Evolutionary conservation across 495 filamentous ascomycete genomes (phyloP), one percentile per base, ranked within the genome.

Genomic region (Trichoderma reesei): DNA sequence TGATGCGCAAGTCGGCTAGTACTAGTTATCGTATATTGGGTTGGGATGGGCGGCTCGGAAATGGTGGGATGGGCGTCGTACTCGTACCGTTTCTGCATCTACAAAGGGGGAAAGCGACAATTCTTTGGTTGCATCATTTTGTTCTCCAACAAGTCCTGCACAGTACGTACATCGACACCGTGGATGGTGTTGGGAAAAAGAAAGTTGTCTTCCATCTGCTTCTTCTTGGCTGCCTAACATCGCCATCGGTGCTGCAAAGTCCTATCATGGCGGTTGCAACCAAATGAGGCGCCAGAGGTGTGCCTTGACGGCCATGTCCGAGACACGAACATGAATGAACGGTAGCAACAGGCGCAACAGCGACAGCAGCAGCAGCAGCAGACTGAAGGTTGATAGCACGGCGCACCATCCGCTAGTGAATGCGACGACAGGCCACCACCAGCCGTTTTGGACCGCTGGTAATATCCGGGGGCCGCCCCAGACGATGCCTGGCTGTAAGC

Each of bases 401-500:
- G 51, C 26, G 20, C 51, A 33, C 31, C n/a, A 34, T 56, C 1
- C n/a, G 26, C 51, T 56, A 56, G 51, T 31, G 51, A 56, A 56
- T 56, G 14, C 51, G 11, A 56, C 51, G 31, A 33, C 51, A 9
- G 7, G 18, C 20, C 11, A n/a, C n/a, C n/a, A n/a, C n/a, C 51
- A 56, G 51, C 51, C 8, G 51, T 31, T 56, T 31, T n/a, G n/a
- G 18, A 26, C 2, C 51, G 26, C 20, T 56, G 51, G 51, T 33
- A 56, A 56, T 56, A 34, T 56, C 51, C 51, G 51, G 51, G 34
- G 51, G n/a, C n/a, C 51, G 20, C n/a, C 51, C 51, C 51, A 56
- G 51, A 31, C 20, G 51, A 33, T 56, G 26, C 51, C 10, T 34
- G 44, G n/a, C n/a, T 34, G 31, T 16, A 34, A 34, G 51, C 20